Conservation (phyloP, 2,329 filamentous ascomycete genomes). For the Talaromyces sp. region DNA sequence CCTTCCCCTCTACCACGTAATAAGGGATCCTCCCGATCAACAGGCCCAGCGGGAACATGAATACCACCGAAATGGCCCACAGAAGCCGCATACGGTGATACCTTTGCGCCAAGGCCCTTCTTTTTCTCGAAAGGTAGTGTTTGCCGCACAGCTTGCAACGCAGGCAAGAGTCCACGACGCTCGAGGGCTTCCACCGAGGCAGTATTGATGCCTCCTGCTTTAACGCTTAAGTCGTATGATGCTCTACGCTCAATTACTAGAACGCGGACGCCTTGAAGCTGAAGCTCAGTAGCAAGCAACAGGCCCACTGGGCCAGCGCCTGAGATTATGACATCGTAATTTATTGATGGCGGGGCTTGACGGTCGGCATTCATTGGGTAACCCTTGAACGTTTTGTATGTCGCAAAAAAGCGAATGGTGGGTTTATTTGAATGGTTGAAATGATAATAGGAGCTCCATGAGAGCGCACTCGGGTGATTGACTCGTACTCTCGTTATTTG, state of each 20-base stretch:
- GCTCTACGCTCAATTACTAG: slow-evolving; percentile 39
- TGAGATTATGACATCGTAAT: slow-evolving; percentile 17
- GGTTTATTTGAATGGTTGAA: no score
- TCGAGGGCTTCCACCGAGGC: slow-evolving; percentile 41
- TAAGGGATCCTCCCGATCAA: background rate
- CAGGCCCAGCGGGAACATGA: slow-evolving; percentile 19
- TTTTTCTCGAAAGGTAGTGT: background rate
- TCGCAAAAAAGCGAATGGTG: no score
- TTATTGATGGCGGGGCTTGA: background rate
- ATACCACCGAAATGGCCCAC: slow-evolving; percentile 36
- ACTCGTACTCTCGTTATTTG: no score
- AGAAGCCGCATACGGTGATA: slow-evolving; percentile 21
- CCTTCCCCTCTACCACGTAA: background rate
- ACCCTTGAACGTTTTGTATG: no score
- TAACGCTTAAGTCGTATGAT: slow-evolving; percentile 31
- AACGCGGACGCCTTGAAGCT: slow-evolving; percentile 35
- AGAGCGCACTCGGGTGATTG: no score
- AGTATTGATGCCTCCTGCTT: slow-evolving; percentile 37
- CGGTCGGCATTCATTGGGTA: no score
- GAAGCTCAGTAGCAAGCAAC: slow-evolving; percentile 39
- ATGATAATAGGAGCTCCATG: no score
- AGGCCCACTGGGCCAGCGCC: slow-evolving; percentile 22
- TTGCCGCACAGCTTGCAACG: background rate
- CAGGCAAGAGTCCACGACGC: slow-evolving; percentile 41
- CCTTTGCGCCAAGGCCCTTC: slow-evolving; percentile 6